These are phyloP conservation scores for Lentithecium fluviatile DNA, from an alignment of 495 filamentous ascomycete genomes.

Conservation along the genomic window DNA sequence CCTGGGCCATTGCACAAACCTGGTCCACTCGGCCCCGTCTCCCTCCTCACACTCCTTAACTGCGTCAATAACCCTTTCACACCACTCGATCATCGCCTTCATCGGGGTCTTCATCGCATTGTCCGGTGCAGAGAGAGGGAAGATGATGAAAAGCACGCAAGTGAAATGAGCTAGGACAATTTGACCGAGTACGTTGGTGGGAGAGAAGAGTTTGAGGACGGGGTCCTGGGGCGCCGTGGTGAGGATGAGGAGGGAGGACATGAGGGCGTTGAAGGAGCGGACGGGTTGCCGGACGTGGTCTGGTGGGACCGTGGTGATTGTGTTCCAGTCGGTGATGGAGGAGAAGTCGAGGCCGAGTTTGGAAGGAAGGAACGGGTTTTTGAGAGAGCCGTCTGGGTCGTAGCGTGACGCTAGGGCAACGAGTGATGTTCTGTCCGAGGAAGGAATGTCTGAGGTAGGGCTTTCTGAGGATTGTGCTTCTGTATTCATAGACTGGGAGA, in stretches of 20 bases:
- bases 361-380: not conserved
- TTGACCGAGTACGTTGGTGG: not conserved
- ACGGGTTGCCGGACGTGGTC: not conserved
- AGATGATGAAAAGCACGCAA: slow-evolving; percentile 10
- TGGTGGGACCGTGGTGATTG: not conserved
- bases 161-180: slow-evolving; percentile 22
- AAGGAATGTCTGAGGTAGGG: not conserved
- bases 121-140: slow-evolving; percentile 11
- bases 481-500: not conserved
- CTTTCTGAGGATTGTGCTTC: not conserved
- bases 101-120: slow-evolving; percentile 12
- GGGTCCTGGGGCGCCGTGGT: slow-evolving; percentile 13
- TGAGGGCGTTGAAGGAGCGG: slow-evolving; percentile 8
- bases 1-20: slow-evolving; percentile 32
- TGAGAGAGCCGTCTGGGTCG: not conserved
- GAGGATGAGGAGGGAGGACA: slow-evolving; percentile 9
- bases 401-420: no score
- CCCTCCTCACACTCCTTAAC: slow-evolving; percentile 35
- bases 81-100: slow-evolving; percentile 15
- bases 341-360: not conserved
- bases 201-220: slow-evolving; percentile 8
- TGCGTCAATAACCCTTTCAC: slow-evolving; percentile 9
- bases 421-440: no score
- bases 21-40: slow-evolving; percentile 29
- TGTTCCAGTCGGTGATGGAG: not conserved